Base-by-base conservation (phyloP, 495 filamentous ascomycete species). In the Bryoglossum gracile region DNA sequence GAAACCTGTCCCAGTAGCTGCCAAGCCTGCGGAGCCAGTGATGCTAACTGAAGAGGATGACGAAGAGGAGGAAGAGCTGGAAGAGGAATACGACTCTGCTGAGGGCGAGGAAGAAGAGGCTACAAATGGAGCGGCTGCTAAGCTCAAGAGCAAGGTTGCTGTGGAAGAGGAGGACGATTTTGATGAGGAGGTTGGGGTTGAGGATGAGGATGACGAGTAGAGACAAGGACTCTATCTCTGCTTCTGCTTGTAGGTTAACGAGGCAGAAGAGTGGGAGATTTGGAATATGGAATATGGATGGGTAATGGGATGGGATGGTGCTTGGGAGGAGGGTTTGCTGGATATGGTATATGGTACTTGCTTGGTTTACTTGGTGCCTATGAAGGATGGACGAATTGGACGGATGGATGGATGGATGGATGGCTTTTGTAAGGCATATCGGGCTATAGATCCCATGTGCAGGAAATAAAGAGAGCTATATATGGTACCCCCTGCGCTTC, bases 21-120 rank as follows among this genome's bases (percentile, higher is more conserved):
- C 5, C 26, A n/a, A n/a, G n/a, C n/a, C n/a, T n/a, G n/a, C n/a
- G n/a, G n/a, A n/a, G n/a, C n/a, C n/a, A n/a, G n/a, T n/a, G n/a
- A n/a, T n/a, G n/a, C n/a, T n/a, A n/a, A n/a, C n/a, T n/a, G 58
- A 60, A 4, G 47, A 55, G 19, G 50, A 49, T 22, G 54, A 47
- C 3, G 36, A 42, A 49, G 14, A 51, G 44, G 26, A 42, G 41
- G 13, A 48, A 28, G 58, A 57, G 42, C 14, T 6, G 14, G 53
- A 35, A 13, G 26, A 30, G 26, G 26, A 30, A 30, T 30, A 30
- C 13, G 26, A 30, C 26, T n/a, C n/a, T n/a, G n/a, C n/a, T n/a
- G n/a, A n/a, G n/a, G 57, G 48, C 8, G 52, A 53, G 6, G 42
- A 55, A 11, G 50, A 44, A 22, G 41, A 53, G 8, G 46, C 22